phyloP scores from a whole-genome alignment of 1,139 yeast genomes.

The Debaryomyces fabryi region DNA sequence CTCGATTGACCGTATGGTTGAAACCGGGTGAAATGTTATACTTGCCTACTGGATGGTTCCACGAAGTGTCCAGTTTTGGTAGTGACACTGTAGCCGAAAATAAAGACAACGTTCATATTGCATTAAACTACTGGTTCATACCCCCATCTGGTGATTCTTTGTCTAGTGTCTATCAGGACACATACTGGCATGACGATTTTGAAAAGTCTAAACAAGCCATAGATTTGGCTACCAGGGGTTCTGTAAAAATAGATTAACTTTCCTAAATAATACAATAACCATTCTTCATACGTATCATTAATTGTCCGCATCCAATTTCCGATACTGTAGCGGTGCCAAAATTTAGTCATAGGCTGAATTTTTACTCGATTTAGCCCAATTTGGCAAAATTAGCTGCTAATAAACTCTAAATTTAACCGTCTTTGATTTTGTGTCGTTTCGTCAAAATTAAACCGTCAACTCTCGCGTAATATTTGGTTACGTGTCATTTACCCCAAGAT shows the following conservation, averaged over 20 bases:
- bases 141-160: constrained; percentile 52
- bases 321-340: not conserved
- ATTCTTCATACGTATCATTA: not conserved
- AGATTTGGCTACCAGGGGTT: not conserved
- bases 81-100: constrained; percentile 15
- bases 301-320: not conserved
- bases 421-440: not conserved
- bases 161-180: constrained; percentile 43
- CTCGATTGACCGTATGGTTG: constrained; percentile 48
- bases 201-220: constrained; percentile 20
- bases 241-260: not conserved
- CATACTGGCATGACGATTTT: constrained; percentile 56
- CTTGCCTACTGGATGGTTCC: constrained; percentile 81
- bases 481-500: not conserved
- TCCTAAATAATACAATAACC: not conserved
- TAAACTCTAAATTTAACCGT: not conserved
- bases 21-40: constrained; percentile 68
- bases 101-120: constrained; percentile 51
- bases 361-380: not conserved
- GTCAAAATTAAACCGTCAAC: not conserved
- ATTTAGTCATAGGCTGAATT: not conserved
- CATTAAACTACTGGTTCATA: constrained; percentile 73
- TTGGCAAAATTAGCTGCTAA: not conserved
- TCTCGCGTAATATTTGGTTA: not conserved
- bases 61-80: constrained; percentile 74